These are phyloP conservation scores for Lentinula aciculospora DNA, from an alignment of 768 basidiomycete species.

Conservation along the genomic window DNA sequence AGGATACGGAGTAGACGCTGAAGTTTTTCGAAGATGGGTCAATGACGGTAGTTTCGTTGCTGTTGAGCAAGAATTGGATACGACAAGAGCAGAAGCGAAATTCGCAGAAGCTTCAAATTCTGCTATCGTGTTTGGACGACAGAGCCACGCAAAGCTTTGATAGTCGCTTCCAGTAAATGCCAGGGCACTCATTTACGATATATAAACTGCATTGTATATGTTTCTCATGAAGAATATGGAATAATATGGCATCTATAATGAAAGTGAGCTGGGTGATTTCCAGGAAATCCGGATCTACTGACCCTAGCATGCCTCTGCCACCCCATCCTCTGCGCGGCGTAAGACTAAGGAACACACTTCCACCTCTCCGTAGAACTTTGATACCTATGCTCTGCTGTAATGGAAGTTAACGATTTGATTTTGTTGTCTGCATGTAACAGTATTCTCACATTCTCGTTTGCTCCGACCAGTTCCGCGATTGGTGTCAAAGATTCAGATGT, in stretches of 20 bases:
- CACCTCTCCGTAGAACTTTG: slow-evolving; percentile 46
- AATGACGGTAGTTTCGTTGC: slow-evolving; percentile 32
- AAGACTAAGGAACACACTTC: slow-evolving; percentile 45
- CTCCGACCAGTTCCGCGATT: slow-evolving; percentile 67
- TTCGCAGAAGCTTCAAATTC: neutral
- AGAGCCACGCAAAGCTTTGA: neutral
- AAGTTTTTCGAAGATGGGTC: slow-evolving; percentile 17
- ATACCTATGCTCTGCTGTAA: slow-evolving; percentile 54
- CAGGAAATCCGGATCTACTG: slow-evolving; percentile 16
- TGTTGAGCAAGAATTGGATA: slow-evolving; percentile 30
- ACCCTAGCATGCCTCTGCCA: slow-evolving; percentile 84
- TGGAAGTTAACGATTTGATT: neutral
- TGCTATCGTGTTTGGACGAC: neutral
- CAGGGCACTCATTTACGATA: too few species aligned
- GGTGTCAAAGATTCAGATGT: slow-evolving; percentile 53
- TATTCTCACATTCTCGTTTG: slow-evolving; percentile 68
- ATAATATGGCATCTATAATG: slow-evolving; percentile 54
- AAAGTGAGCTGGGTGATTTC: slow-evolving; percentile 5
- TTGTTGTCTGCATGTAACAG: neutral
- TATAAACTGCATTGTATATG: too few species aligned
- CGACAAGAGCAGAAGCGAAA: slow-evolving; percentile 5
- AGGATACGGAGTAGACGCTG: slow-evolving; percentile 16
- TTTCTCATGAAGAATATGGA: slow-evolving; percentile 30
- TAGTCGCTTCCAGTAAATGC: too few species aligned
- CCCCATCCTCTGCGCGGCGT: slow-evolving; percentile 79